Conservation (phyloP, 352 stramenopile species). For the Phytopythium cucurbitacearum region DNA sequence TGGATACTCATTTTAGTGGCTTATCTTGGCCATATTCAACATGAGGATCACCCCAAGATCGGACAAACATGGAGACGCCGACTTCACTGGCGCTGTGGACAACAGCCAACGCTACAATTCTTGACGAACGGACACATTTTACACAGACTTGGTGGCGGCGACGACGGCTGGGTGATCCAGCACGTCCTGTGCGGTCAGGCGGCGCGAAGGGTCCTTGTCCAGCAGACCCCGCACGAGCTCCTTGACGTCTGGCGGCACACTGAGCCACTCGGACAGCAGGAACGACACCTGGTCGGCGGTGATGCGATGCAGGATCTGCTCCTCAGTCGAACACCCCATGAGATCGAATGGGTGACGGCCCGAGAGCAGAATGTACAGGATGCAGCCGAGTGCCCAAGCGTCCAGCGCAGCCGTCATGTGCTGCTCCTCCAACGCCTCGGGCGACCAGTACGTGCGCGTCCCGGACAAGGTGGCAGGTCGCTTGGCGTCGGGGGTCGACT, state of each 20-base stretch:
- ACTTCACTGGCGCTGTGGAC: too few species aligned
- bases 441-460: constrained; percentile 84
- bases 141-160: constrained; percentile 18
- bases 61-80: too few species aligned
- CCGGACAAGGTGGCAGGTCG: constrained; percentile 46
- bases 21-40: not conserved
- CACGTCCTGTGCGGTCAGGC: constrained; percentile 54
- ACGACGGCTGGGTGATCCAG: constrained; percentile 30
- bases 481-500: constrained; percentile 11
- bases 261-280: constrained; percentile 44
- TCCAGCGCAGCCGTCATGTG: constrained; percentile 77
- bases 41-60: not conserved
- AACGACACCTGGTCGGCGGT: constrained; percentile 49
- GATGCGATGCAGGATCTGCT: constrained; percentile 68
- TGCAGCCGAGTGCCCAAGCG: constrained; percentile 86
- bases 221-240: constrained; percentile 60
- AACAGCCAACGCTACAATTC: not conserved
- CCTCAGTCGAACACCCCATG: constrained; percentile 66
- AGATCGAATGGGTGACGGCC: constrained; percentile 86
- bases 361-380: constrained; percentile 86
- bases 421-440: constrained; percentile 55
- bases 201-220: constrained; percentile 56
- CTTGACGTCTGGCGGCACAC: constrained; percentile 51
- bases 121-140: not conserved
- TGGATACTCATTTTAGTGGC: not conserved